phyloP scores from a whole-genome alignment of 1,284 basidiomycete species.

The Pholiota adiposa region DNA sequence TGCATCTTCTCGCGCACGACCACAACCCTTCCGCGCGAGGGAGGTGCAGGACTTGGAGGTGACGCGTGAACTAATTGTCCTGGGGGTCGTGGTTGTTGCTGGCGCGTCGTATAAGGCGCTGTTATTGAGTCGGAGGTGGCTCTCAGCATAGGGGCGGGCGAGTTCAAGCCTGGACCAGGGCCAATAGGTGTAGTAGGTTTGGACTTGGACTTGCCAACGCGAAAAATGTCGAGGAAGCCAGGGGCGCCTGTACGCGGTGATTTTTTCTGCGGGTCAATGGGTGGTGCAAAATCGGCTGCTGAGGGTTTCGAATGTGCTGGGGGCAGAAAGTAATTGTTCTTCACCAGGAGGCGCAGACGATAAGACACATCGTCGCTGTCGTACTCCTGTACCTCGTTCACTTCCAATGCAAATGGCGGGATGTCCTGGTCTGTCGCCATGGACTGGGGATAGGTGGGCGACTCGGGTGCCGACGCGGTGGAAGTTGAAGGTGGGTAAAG shows the following conservation, averaged over 20 bases:
- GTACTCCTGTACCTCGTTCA: conserved; percentile 60
- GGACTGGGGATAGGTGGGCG: conserved; percentile 59
- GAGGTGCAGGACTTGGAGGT: conserved; percentile 36
- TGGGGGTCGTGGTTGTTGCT: conserved; percentile 43
- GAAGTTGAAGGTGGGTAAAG: conserved; percentile 74
- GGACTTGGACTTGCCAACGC: conserved; percentile 65
- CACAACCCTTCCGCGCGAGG: conserved; percentile 60
- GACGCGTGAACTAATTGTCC: conserved; percentile 42
- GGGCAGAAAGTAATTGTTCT: conserved; percentile 84
- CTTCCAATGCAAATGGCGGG: conserved; percentile 44
- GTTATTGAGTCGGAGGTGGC: conserved; percentile 67
- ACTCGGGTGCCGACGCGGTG: conserved; percentile 58
- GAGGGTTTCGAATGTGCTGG: conserved; percentile 82
- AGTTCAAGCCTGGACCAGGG: conserved; percentile 37
- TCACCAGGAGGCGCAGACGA: conserved; percentile 77
- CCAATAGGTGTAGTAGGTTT: conserved; percentile 61
- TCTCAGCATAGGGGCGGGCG: conserved; percentile 52
- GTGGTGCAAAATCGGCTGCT: conserved; percentile 57
- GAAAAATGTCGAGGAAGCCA: conserved; percentile 70
- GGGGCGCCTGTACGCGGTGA: too few relatives aligned
- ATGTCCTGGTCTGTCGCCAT: conserved; percentile 47
- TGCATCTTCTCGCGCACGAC: conserved; percentile 80
- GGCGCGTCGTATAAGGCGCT: conserved; percentile 40
- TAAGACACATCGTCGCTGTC: conserved; percentile 82
- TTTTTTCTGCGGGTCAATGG: conserved; percentile 44